Evolutionary conservation across 495 filamentous ascomycete species (phyloP).

Genomic region (Friedmanniomyces endolithicus): DNA sequence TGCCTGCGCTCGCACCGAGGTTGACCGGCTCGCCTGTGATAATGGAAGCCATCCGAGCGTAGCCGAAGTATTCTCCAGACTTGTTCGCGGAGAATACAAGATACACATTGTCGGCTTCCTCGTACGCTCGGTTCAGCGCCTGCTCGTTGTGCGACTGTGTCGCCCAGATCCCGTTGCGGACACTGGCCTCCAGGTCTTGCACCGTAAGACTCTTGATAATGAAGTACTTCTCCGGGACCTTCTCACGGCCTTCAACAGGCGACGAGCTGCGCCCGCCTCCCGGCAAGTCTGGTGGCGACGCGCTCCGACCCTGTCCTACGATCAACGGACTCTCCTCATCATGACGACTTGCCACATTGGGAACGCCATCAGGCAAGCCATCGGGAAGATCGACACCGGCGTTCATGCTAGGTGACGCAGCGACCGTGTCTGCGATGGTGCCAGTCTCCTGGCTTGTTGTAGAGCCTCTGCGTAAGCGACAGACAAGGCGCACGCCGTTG

Average conservation of each 20-base stretch:
- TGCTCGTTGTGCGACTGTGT: slow-evolving; percentile 91
- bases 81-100: slow-evolving; percentile 96
- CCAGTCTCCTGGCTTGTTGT: slow-evolving; percentile 32
- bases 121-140: slow-evolving; percentile 68
- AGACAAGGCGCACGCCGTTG: slow-evolving; percentile 80
- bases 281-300: background rate
- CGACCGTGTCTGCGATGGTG: slow-evolving; percentile 34
- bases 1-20: slow-evolving; percentile 41
- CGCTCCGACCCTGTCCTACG: background rate
- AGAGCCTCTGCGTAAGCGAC: slow-evolving; percentile 60
- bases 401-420: background rate
- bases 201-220: slow-evolving; percentile 89
- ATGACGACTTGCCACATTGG: background rate
- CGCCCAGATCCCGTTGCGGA: slow-evolving; percentile 78
- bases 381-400: background rate
- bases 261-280: background rate
- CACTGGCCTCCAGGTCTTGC: slow-evolving; percentile 89
- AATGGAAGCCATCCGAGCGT: slow-evolving; percentile 78
- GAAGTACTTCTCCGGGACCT: slow-evolving; percentile 62
- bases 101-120: slow-evolving; percentile 84
- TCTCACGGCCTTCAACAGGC: slow-evolving; percentile 9
- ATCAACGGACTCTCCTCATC: background rate
- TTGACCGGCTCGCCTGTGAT: slow-evolving; percentile 47
- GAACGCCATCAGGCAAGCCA: background rate
- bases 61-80: slow-evolving; percentile 94